Percentiles rank a stretch among this genome's conserved stretches.
Evolutionary conservation across 441 rosid genomes (phyloP).

Genomic region (Melastoma candidum): DNA sequence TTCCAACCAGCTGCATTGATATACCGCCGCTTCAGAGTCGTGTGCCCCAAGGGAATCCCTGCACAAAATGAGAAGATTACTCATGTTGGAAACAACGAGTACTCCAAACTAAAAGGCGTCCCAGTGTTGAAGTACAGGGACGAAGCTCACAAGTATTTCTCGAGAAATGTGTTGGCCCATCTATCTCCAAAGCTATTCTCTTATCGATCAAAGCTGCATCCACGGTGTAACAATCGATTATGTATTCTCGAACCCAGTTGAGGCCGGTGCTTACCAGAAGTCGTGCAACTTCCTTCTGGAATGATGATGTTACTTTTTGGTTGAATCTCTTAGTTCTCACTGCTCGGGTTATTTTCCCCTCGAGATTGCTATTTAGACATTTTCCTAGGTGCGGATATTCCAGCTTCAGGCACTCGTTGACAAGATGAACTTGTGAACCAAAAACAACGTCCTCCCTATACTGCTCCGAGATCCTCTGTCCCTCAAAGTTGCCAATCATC

Average conservation of each 20-base stretch:
- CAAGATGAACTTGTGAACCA: conserved; percentile 87
- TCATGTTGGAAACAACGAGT: no score
- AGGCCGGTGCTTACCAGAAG: conserved; percentile 85
- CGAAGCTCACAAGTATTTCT: conserved; percentile 62
- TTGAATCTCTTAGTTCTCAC: conserved; percentile 82
- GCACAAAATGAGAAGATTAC: neutral
- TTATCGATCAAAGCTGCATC: conserved; percentile 80
- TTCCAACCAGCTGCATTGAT: conserved; percentile 10
- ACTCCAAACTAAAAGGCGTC: no score
- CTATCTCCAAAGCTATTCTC: conserved; percentile 84
- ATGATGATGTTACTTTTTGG: conserved; percentile 71
- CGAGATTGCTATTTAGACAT: conserved; percentile 41
- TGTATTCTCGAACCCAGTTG: conserved; percentile 73
- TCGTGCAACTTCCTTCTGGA: conserved; percentile 80
- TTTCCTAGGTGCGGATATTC: conserved; percentile 69
- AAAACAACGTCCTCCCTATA: conserved; percentile 80
- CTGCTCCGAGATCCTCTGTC: conserved; percentile 80
- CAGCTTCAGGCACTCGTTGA: conserved; percentile 71
- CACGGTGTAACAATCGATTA: conserved; percentile 60
- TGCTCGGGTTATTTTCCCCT: conserved; percentile 53
- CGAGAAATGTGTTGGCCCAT: conserved; percentile 93
- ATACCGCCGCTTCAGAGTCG: conserved; percentile 65
- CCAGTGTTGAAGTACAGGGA: neutral
- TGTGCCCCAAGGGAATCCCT: conserved; percentile 66
- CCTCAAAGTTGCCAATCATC: conserved; percentile 44